These are phyloP conservation scores for Candida tammaniensis DNA, from an alignment of 805 yeast genomes.

Conservation along the genomic window DNA sequence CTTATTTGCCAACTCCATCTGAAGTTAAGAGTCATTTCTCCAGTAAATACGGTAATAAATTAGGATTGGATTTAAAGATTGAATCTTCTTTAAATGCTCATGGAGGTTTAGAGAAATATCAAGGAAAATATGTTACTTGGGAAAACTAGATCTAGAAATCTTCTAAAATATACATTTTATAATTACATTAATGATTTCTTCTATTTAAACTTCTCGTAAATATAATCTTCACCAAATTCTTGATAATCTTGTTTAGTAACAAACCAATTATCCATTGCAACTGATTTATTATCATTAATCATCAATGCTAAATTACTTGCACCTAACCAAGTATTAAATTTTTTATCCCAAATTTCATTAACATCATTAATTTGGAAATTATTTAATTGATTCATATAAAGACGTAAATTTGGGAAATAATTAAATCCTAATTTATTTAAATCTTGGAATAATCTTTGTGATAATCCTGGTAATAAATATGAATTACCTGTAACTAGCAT, in stretches of 20 bases:
- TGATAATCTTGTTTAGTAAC: slow-evolving; percentile 62
- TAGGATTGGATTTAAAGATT: slow-evolving; percentile 63
- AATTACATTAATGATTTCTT: slow-evolving; percentile 4
- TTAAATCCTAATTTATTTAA: slow-evolving; percentile 42
- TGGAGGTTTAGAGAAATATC: slow-evolving; percentile 39
- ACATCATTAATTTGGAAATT: slow-evolving; percentile 26
- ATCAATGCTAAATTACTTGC: slow-evolving; percentile 64
- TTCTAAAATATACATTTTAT: slow-evolving; percentile 7
- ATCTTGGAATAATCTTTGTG: slow-evolving; percentile 55
- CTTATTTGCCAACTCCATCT: slow-evolving; percentile 62
- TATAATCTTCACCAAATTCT: slow-evolving; percentile 53
- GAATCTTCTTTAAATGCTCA: slow-evolving; percentile 58
- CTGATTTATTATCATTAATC: slow-evolving; percentile 45
- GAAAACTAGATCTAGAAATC: slow-evolving; percentile 23
- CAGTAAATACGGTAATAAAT: slow-evolving; percentile 45
- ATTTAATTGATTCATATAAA: slow-evolving; percentile 21
- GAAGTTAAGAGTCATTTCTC: slow-evolving; percentile 69
- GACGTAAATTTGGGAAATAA: slow-evolving; percentile 43
- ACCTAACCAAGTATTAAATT: slow-evolving; percentile 67
- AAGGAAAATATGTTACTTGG: slow-evolving; percentile 43
- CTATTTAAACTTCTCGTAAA: slow-evolving; percentile 34
- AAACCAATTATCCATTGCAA: slow-evolving; percentile 50
- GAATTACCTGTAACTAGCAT: slow-evolving; percentile 63
- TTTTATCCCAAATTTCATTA: slow-evolving; percentile 48
- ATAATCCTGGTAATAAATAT: slow-evolving; percentile 53